Base-by-base conservation (phyloP, 1,139 yeast genomes). In the Yamadazyma sp. region DNA sequence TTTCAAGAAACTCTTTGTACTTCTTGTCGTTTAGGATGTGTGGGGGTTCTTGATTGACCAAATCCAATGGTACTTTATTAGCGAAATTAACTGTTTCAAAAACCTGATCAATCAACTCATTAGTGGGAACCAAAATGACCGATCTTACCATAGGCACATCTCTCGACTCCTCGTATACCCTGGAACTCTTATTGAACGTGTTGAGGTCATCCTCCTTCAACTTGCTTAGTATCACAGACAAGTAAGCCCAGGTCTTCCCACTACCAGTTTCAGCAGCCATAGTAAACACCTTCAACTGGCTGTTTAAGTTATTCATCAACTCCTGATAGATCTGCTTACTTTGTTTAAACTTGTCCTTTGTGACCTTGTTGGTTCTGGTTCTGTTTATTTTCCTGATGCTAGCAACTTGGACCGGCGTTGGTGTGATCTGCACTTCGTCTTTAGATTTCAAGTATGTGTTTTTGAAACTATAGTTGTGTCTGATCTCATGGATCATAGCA, bases 211-310 rank as follows among this genome's bases (percentile, higher is more conserved):
- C 80, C 45, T 83, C 81, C 48, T 75, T 79, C 51, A 87, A 64
- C 47, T 77, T 79, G 38, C 88, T 84, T 36, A 90, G 51, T 28
- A 90, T 48, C 0, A 96, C 89, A 0, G 86, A 79, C 43, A 90
- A 59, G 55, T 90, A 92, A 0, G 97, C 89, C 80, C 96, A 80
- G 0, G 98, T 92, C 58, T 92, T 92, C 7, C 98, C 97, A 0
- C 95, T 84, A 0, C 97, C 98, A 0, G 98, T 92, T 57, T 92
- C 97, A 2, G 97, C 96, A 2, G 97, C 97, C 41, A 92, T 61
- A 3, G 95, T 80, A 63, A 80, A 88, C 0, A 84, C 74, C 48
- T 81, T 81, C 31, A 80, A 60, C 42, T 73, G 68, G 13, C 57
- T 61, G 21, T 42, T 41, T 44, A 66, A 69, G 40, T 70, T 68